Percentiles rank a stretch among this genome's conserved stretches.
Conservation (phyloP, 2,329 filamentous ascomycete genomes). For the Cercospora sesami region DNA sequence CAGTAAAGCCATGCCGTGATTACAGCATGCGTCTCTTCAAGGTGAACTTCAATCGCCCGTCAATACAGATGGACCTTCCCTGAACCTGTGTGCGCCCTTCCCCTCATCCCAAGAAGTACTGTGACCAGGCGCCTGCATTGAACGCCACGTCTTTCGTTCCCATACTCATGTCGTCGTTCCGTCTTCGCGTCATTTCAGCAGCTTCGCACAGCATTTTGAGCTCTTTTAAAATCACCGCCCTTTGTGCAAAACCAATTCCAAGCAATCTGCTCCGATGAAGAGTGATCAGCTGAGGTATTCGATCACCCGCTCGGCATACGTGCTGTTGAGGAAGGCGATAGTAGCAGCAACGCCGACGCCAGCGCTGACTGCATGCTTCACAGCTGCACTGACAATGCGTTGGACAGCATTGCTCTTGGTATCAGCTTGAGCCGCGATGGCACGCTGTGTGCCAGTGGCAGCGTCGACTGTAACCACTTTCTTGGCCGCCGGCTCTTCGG, state of each 20-base stretch:
- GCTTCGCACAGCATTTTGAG: neutral
- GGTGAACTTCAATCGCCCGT: neutral
- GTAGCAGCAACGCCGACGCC: slow-evolving; percentile 29
- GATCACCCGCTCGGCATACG: slow-evolving; percentile 30
- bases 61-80: neutral
- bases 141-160: neutral
- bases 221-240: neutral
- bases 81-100: neutral
- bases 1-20: neutral
- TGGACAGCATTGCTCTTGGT: slow-evolving; percentile 13
- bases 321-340: slow-evolving; percentile 33
- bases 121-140: neutral
- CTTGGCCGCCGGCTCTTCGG: slow-evolving; percentile 17
- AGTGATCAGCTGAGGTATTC: slow-evolving; percentile 26
- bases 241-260: neutral
- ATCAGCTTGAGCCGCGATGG: slow-evolving; percentile 1
- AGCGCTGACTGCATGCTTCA: slow-evolving; percentile 26
- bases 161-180: neutral
- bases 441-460: slow-evolving; percentile 12
- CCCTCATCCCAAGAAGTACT: neutral
- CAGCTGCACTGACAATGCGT: slow-evolving; percentile 17
- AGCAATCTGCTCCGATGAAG: neutral
- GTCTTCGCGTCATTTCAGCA: neutral
- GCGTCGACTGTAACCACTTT: slow-evolving; percentile 13
- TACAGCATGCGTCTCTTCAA: neutral